These are phyloP conservation scores for Picea abies DNA, from an alignment of 83 land plant genomes.

Conservation along the genomic window DNA sequence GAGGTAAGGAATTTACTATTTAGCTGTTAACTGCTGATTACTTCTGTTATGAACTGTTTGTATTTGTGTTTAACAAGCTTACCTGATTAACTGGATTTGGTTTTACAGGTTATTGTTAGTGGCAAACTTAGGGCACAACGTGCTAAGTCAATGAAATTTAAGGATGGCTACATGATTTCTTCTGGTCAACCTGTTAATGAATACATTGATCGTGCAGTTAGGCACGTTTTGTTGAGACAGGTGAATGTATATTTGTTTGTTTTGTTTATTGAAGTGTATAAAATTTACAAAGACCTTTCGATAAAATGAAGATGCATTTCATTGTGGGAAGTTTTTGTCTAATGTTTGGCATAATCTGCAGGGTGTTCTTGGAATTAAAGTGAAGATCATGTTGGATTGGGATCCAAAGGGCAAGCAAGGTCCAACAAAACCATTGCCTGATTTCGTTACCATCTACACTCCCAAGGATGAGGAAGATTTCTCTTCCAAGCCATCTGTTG, in stretches of 20 bases:
- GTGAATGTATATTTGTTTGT: conserved; percentile 10
- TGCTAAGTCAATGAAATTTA: conserved; percentile 73
- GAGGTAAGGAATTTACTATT: conserved; percentile 27
- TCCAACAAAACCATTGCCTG: conserved; percentile 46
- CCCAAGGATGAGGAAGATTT: conserved; percentile 52
- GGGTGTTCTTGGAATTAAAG: conserved; percentile 57
- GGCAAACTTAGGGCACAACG: conserved; percentile 73
- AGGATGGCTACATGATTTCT: conserved; percentile 70
- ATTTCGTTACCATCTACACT: conserved; percentile 31
- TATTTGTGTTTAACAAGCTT: neutral
- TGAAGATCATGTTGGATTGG: conserved; percentile 61
- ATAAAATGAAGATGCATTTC: no score
- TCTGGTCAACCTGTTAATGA: conserved; percentile 61
- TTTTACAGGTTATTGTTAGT: conserved; percentile 57
- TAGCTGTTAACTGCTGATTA: neutral
- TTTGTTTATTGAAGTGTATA: no score
- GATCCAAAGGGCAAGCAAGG: conserved; percentile 59
- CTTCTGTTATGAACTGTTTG: neutral
- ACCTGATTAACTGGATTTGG: neutral
- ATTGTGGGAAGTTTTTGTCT: no score
- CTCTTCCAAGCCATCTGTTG: neutral
- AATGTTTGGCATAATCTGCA: conserved; percentile 11
- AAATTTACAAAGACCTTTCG: no score
- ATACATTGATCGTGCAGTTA: conserved; percentile 58
- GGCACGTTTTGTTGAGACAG: conserved; percentile 66